These are phyloP conservation scores for Moniliophthora roreri DNA, from an alignment of 1,284 basidiomycete genomes.

Conservation along the genomic window DNA sequence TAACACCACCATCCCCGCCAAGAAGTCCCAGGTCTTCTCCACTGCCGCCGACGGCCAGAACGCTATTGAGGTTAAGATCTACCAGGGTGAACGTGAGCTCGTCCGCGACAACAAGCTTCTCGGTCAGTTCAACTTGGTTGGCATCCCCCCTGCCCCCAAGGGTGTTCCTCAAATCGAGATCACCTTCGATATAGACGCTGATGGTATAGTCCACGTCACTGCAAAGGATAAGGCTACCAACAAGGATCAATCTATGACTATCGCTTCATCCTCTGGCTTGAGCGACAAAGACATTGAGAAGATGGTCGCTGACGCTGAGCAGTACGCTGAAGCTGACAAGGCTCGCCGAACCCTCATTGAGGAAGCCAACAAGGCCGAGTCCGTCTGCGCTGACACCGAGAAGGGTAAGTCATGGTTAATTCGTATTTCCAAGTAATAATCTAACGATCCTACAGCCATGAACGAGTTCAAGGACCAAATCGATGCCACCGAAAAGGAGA, in stretches of 20 bases:
- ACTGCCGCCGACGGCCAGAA: conserved; percentile 97
- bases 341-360: conserved; percentile 87
- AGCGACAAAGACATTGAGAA: conserved; percentile 96
- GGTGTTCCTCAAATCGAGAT: conserved; percentile 99
- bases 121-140: conserved; percentile 98
- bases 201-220: conserved; percentile 96
- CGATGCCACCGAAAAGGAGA: conserved; percentile 89
- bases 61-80: conserved; percentile 97
- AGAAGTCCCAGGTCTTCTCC: conserved; percentile 99
- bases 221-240: conserved; percentile 97
- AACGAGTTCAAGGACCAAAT: conserved; percentile 98
- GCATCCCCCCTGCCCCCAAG: conserved; percentile 96
- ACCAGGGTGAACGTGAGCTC: conserved; percentile 98
- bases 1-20: conserved; percentile 99
- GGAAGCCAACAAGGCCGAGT: conserved; percentile 97
- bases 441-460: conserved; percentile 59
- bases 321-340: conserved; percentile 92
- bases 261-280: conserved; percentile 96
- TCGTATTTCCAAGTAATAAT: background rate
- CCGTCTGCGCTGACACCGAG: conserved; percentile 93
- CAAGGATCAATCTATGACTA: conserved; percentile 98
- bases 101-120: conserved; percentile 99
- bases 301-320: conserved; percentile 95
- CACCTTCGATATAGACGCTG: conserved; percentile 98
- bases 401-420: conserved; percentile 64